Conservation (phyloP, 352 stramenopile genomes). For the Blastocystis sp. region DNA sequence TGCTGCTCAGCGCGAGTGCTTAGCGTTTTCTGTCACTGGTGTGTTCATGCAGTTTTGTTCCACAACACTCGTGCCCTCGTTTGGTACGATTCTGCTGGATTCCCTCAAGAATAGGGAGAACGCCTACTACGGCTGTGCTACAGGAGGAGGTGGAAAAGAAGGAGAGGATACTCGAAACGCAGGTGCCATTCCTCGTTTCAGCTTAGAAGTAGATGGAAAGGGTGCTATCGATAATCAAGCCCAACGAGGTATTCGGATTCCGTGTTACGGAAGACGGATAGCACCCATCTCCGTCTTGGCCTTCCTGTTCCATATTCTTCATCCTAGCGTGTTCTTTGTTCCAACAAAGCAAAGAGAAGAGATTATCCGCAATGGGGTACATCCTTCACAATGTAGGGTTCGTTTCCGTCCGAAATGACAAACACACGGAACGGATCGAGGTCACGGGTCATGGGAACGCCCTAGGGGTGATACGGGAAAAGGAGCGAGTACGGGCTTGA, state of each 20-base stretch:
- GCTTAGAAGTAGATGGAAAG: neutral
- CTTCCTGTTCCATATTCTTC: too few relatives aligned
- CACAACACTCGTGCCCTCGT: neutral
- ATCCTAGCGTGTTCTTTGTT: neutral
- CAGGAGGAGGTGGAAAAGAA: neutral
- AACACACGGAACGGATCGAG: conserved; percentile 50
- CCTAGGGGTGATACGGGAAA: neutral
- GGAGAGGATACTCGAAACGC: neutral
- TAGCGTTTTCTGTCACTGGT: neutral
- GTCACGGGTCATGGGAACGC: conserved; percentile 34
- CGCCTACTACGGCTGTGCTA: neutral
- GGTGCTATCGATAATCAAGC: neutral
- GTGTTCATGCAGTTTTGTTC: neutral
- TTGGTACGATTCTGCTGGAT: neutral
- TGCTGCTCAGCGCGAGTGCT: neutral
- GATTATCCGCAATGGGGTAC: conserved; percentile 39
- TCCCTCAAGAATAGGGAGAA: neutral
- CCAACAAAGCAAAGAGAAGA: neutral
- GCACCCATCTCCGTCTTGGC: too few relatives aligned
- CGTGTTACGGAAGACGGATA: neutral
- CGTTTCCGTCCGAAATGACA: conserved; percentile 41
- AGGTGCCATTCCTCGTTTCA: neutral
- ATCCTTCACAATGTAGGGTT: conserved; percentile 8
- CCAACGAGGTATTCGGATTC: neutral
- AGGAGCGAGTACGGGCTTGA: conserved; percentile 31